Evolutionary conservation across 345 rosid species (phyloP).

Genomic region (Lumnitzera littorea): DNA sequence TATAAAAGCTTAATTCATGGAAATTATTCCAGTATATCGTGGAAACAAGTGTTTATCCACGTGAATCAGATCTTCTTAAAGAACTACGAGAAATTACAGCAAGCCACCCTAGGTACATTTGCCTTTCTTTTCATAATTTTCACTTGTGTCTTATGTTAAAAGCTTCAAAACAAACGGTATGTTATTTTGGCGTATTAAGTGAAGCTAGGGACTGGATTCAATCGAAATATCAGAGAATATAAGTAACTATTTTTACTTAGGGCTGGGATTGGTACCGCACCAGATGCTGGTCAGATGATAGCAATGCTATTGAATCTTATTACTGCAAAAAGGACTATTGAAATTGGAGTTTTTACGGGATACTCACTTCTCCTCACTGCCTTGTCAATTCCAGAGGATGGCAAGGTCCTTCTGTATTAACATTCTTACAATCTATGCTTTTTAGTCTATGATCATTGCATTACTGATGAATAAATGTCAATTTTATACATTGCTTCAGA

Average conservation of each 20-base stretch:
- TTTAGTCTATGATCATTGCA: neutral
- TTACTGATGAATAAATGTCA: neutral
- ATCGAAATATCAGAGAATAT: neutral
- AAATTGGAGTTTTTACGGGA: slow-evolving; percentile 74
- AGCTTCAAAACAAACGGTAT: neutral
- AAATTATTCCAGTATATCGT: slow-evolving; percentile 43
- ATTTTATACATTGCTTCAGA: slow-evolving; percentile 4
- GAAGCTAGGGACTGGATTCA: no score
- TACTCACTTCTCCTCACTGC: slow-evolving; percentile 88
- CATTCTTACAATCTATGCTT: neutral
- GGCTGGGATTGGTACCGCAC: slow-evolving; percentile 46
- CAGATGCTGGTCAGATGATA: slow-evolving; percentile 71
- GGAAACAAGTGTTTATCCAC: slow-evolving; percentile 66
- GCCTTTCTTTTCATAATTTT: no score
- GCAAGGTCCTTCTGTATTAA: slow-evolving; percentile 27
- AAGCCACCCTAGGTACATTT: slow-evolving; percentile 35
- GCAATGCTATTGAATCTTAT: slow-evolving; percentile 44
- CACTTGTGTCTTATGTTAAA: neutral
- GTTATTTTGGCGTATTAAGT: neutral
- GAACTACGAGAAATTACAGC: slow-evolving; percentile 55
- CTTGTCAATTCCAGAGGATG: slow-evolving; percentile 65
- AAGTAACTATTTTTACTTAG: slow-evolving; percentile 10
- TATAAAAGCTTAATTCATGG: neutral
- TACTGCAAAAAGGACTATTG: slow-evolving; percentile 56
- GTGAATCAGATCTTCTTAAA: slow-evolving; percentile 52